phyloP scores from a whole-genome alignment of 2,329 filamentous ascomycete genomes.

The Calonectria pauciramosa region DNA sequence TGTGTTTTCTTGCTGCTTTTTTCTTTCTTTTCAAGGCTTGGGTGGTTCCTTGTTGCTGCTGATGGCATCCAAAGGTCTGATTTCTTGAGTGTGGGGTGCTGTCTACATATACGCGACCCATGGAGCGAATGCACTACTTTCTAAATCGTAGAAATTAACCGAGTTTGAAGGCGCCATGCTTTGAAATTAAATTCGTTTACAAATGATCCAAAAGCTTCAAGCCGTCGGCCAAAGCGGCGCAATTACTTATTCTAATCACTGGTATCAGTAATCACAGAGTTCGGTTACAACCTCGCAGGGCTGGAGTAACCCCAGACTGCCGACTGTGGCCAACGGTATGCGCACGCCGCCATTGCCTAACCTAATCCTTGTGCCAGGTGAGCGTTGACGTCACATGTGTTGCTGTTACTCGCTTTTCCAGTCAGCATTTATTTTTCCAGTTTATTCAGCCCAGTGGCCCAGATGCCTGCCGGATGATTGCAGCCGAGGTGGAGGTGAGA shows the following conservation, averaged over 20 bases:
- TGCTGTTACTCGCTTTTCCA: too few relatives aligned
- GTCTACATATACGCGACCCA: not conserved
- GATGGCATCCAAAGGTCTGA: too few relatives aligned
- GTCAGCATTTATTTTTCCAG: not conserved
- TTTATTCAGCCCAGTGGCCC: not conserved
- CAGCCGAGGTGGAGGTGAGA: not conserved
- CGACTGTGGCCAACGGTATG: not conserved
- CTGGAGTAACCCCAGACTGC: not conserved
- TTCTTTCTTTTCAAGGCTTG: too few relatives aligned
- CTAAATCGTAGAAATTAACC: not conserved
- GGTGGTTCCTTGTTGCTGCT: not conserved
- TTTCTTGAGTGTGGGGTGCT: not conserved
- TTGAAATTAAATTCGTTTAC: not conserved
- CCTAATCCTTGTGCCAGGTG: not conserved
- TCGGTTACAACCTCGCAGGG: not conserved
- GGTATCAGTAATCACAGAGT: not conserved
- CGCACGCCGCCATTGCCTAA: not conserved
- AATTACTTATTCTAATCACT: not conserved
- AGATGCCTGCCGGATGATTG: not conserved
- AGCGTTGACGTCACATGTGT: not conserved
- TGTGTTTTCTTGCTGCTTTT: too few relatives aligned
- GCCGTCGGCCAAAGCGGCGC: not conserved
- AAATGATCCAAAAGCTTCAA: not conserved
- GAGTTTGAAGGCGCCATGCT: not conserved
- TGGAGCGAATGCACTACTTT: not conserved